phyloP scores from a whole-genome alignment of 108 stramenopile species.

The Pseudonitzschia pungens region DNA sequence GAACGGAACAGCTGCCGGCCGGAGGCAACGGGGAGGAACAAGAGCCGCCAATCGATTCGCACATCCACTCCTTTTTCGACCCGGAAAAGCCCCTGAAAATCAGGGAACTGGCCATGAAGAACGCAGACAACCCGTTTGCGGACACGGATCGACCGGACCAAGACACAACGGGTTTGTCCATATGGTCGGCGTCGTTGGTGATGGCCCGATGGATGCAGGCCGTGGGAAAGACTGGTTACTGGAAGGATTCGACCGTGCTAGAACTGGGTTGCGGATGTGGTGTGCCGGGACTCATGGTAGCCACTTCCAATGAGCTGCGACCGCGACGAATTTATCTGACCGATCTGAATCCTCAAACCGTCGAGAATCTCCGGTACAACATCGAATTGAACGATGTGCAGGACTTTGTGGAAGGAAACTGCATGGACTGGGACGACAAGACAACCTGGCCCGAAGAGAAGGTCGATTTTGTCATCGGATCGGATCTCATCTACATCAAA shows the following conservation, averaged over 20 bases:
- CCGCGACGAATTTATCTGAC: constrained; percentile 54
- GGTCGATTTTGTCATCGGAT: constrained; percentile 77
- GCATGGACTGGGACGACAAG: constrained; percentile 83
- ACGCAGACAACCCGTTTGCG: constrained; percentile 81
- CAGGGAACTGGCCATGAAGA: constrained; percentile 49
- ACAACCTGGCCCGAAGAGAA: constrained; percentile 73
- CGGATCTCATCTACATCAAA: constrained; percentile 85
- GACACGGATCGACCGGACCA: constrained; percentile 49
- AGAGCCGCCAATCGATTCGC: not conserved
- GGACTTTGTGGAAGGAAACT: constrained; percentile 17
- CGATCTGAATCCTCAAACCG: constrained; percentile 74
- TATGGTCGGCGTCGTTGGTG: constrained; percentile 83
- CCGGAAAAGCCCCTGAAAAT: constrained; percentile 22
- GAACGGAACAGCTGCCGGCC: not conserved
- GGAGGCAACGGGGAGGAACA: constrained; percentile 1
- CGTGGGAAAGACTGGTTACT: constrained; percentile 21
- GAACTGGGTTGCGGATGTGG: constrained; percentile 89
- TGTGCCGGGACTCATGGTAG: constrained; percentile 34
- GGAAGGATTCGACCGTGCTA: constrained; percentile 46
- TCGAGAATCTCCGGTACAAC: constrained; percentile 78
- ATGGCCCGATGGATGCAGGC: constrained; percentile 76
- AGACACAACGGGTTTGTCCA: constrained; percentile 85
- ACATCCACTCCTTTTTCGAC: constrained; percentile 61
- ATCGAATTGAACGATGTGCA: constrained; percentile 56
- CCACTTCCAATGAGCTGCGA: not conserved